Conservation (phyloP, 768 basidiomycete species). For the Termitomyces sp. region DNA sequence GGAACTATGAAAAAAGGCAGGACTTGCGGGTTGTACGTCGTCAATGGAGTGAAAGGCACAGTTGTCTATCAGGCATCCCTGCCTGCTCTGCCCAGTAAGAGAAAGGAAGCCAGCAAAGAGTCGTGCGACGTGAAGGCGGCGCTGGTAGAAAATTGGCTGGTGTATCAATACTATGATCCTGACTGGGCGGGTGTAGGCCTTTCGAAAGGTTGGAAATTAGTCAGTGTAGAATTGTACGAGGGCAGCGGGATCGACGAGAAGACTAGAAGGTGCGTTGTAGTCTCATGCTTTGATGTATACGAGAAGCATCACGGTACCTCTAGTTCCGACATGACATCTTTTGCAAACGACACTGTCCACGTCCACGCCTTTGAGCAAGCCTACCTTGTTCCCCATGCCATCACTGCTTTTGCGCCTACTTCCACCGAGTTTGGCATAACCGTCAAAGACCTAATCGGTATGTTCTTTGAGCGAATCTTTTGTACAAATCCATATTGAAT, state of each 20-base stretch:
- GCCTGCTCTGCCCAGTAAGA: conserved; percentile 26
- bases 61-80: conserved; percentile 63
- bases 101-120: conserved; percentile 14
- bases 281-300: background rate
- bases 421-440: conserved; percentile 87
- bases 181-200: conserved; percentile 36
- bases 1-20: conserved; percentile 6
- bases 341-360: conserved; percentile 43
- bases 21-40: conserved; percentile 62
- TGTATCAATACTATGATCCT: conserved; percentile 79
- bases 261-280: conserved; percentile 52
- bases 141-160: conserved; percentile 89
- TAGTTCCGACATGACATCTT: conserved; percentile 40
- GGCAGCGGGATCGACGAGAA: conserved; percentile 62
- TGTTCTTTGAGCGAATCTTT: conserved; percentile 15
- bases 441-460: conserved; percentile 81
- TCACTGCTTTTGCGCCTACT: conserved; percentile 70
- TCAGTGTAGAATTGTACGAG: conserved; percentile 89
- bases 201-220: conserved; percentile 66
- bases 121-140: conserved; percentile 63
- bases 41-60: conserved; percentile 78
- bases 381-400: conserved; percentile 61
- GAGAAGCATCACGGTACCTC: background rate
- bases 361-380: conserved; percentile 61
- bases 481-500: background rate